Evolutionary conservation across 2,329 filamentous ascomycete genomes (phyloP).

Genomic region (Trichophyton simii): DNA sequence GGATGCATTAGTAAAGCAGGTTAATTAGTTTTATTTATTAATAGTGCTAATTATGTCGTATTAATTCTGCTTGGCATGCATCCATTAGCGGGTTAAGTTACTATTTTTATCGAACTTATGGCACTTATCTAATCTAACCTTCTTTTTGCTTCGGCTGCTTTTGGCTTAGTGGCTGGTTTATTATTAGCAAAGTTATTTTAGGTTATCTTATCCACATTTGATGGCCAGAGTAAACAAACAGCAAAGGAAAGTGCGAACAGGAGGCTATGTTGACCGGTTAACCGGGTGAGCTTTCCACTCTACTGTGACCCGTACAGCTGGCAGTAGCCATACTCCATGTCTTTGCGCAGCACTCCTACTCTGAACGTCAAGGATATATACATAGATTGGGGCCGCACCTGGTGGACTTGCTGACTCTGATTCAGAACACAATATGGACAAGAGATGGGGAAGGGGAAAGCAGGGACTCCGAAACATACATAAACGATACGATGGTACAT

Average conservation of each 20-base stretch:
- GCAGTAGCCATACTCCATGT: not conserved
- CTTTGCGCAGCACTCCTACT: not conserved
- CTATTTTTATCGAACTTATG: slow-evolving; percentile 1
- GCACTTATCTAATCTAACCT: not conserved
- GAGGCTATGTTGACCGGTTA: not conserved
- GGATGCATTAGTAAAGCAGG: not conserved
- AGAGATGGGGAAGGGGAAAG: not conserved
- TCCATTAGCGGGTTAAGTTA: not conserved
- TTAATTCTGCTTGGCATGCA: not conserved
- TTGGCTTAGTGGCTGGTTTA: not conserved
- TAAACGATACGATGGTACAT: not conserved
- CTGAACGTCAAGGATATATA: not conserved
- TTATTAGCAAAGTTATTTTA: not conserved
- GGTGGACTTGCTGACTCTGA: not conserved
- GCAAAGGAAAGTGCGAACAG: not conserved
- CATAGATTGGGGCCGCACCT: not conserved
- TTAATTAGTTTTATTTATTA: not conserved
- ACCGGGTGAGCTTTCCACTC: not conserved
- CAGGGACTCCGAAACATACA: not conserved
- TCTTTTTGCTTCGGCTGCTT: not conserved
- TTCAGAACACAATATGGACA: not conserved
- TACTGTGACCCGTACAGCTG: too few relatives aligned
- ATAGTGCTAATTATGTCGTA: not conserved
- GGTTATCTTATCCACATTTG: not conserved
- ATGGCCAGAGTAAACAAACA: not conserved